These are phyloP conservation scores for Sporothrix pseudoabietina DNA, from an alignment of 2,329 filamentous ascomycete genomes.

Conservation along the genomic window DNA sequence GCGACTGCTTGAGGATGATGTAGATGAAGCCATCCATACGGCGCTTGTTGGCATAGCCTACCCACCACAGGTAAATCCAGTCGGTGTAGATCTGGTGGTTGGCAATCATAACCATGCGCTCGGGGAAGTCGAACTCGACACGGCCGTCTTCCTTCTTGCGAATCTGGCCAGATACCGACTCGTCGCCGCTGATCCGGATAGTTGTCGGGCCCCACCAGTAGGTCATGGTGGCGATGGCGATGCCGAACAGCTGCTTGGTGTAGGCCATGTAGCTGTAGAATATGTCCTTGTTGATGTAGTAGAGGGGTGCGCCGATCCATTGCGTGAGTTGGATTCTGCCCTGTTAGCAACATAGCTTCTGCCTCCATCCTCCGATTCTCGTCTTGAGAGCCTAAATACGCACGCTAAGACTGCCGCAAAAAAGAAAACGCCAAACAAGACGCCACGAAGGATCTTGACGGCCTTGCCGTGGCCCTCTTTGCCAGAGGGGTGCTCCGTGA, in stretches of 20 bases:
- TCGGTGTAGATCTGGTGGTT: constrained; percentile 91
- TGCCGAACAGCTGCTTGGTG: constrained; percentile 81
- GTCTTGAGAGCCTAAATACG: constrained; percentile 35
- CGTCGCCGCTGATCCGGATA: constrained; percentile 81
- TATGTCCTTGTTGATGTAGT: constrained; percentile 72
- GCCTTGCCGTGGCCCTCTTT: constrained; percentile 54
- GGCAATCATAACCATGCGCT: constrained; percentile 79
- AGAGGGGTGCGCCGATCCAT: constrained; percentile 73
- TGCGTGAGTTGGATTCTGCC: constrained; percentile 69
- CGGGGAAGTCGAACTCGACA: constrained; percentile 77
- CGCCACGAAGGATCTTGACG: constrained; percentile 55
- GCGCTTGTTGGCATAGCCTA: constrained; percentile 75
- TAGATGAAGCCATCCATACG: constrained; percentile 83
- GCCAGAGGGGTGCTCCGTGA: constrained; percentile 55
- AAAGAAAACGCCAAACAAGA: constrained; percentile 58
- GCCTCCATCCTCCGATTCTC: background rate
- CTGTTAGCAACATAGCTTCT: constrained; percentile 33
- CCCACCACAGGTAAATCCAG: constrained; percentile 93
- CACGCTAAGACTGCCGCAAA: constrained; percentile 53
- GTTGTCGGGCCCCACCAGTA: constrained; percentile 85
- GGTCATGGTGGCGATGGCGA: constrained; percentile 77
- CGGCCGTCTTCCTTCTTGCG: constrained; percentile 69
- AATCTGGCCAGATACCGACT: constrained; percentile 75
- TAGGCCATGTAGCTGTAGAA: constrained; percentile 87
- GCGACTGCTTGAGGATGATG: constrained; percentile 86